phyloP scores from a whole-genome alignment of 768 basidiomycete species.

The Phaffia australis region DNA sequence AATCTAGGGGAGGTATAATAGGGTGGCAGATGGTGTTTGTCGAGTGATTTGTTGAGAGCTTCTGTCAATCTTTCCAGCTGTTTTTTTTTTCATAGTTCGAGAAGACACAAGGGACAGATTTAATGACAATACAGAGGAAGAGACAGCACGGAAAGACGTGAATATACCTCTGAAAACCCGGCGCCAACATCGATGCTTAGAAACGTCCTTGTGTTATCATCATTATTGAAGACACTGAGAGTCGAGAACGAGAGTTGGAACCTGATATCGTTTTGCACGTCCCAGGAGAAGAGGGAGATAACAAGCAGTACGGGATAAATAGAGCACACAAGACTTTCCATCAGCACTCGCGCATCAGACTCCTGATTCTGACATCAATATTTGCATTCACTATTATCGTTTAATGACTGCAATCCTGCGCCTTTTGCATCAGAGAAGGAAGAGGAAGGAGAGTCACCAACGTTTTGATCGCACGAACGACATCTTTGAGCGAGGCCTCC shows the following conservation, averaged over 20 bases:
- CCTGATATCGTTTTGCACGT: not conserved
- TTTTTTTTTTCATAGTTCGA: not conserved
- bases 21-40: constrained; percentile 2
- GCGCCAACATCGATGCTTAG: constrained; percentile 18
- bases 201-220: constrained; percentile 22
- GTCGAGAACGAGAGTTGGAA: constrained; percentile 7
- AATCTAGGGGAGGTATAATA: constrained; percentile 21
- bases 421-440: too few relatives aligned
- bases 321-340: not conserved
- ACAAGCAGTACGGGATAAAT: not conserved
- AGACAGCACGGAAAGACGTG: not conserved
- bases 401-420: too few relatives aligned
- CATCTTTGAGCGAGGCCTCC: constrained; percentile 3
- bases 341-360: not conserved
- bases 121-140: not conserved
- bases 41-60: constrained; percentile 9
- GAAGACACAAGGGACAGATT: not conserved
- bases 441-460: too few relatives aligned
- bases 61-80: constrained; percentile 6
- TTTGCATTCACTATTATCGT: too few relatives aligned
- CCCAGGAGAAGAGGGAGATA: not conserved
- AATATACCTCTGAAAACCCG: constrained; percentile 13
- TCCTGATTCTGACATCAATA: too few relatives aligned
- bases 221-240: constrained; percentile 10
- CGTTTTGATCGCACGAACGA: not conserved